Percentiles rank a stretch among this genome's conserved stretches.
Conservation (phyloP, 352 stramenopile genomes). For the Pythium apleroticum region DNA sequence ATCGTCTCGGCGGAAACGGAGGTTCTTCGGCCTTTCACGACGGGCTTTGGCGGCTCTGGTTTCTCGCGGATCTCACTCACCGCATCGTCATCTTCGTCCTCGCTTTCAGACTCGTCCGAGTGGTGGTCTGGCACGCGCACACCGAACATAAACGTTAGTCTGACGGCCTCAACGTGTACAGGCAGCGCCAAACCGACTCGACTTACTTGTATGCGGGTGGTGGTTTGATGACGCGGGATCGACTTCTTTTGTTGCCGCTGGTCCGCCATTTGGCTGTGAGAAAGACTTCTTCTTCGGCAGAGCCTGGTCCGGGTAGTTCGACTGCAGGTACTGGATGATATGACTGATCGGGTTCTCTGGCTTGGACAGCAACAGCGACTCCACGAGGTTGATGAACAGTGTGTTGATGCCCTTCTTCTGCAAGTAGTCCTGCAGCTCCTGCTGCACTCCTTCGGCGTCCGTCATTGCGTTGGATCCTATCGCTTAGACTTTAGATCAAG, state of each 20-base stretch:
- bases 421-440: slow-evolving; percentile 91
- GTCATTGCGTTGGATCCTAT: slow-evolving; percentile 43
- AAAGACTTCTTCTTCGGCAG: slow-evolving; percentile 42
- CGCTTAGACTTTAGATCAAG: neutral
- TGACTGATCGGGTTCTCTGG: slow-evolving; percentile 87
- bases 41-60: slow-evolving; percentile 48
- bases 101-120: slow-evolving; percentile 87
- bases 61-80: slow-evolving; percentile 83
- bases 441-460: slow-evolving; percentile 85
- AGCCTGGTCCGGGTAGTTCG: slow-evolving; percentile 86
- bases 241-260: slow-evolving; percentile 34
- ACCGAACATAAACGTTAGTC: slow-evolving; percentile 8
- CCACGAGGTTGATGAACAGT: slow-evolving; percentile 91
- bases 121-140: slow-evolving; percentile 42
- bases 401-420: slow-evolving; percentile 92
- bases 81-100: slow-evolving; percentile 86
- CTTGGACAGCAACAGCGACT: slow-evolving; percentile 88
- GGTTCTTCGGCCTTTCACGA: slow-evolving; percentile 83
- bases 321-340: slow-evolving; percentile 89
- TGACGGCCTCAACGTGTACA: neutral
- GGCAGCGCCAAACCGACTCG: neutral
- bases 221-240: slow-evolving; percentile 38
- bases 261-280: slow-evolving; percentile 8
- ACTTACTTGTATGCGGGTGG: slow-evolving; percentile 31
- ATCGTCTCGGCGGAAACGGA: slow-evolving; percentile 90